Evolutionary conservation across 2,329 filamentous ascomycete genomes (phyloP).

Genomic region (Coniosporium tulheliwenetii): DNA sequence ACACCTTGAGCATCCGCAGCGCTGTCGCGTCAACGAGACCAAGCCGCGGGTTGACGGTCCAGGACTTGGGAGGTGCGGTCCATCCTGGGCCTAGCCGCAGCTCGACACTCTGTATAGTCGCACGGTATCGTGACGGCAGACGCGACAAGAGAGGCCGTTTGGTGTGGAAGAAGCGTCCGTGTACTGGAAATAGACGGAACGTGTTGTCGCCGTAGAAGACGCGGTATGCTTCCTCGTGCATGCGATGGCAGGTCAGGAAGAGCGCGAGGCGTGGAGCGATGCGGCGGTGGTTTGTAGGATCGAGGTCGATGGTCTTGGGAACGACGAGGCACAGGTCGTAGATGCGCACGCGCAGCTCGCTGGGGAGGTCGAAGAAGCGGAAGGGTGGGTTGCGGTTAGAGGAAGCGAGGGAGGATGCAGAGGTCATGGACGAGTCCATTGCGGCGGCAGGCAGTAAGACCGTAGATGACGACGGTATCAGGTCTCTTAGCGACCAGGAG

Average conservation of each 20-base stretch:
- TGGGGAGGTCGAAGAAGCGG: constrained; percentile 50
- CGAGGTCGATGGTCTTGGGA: constrained; percentile 47
- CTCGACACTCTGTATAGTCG: constrained; percentile 47
- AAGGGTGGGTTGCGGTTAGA: constrained; percentile 28
- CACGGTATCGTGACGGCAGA: constrained; percentile 44
- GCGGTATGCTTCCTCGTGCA: constrained; percentile 48
- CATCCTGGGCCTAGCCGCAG: constrained; percentile 60
- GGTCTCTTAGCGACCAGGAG: constrained; percentile 1
- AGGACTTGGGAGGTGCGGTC: constrained; percentile 52
- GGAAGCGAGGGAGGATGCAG: constrained; percentile 3
- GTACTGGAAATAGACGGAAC: constrained; percentile 51
- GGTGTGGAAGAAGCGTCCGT: constrained; percentile 53
- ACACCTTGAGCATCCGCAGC: constrained; percentile 46
- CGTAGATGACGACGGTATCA: constrained; percentile 6
- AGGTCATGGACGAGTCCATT: constrained; percentile 7
- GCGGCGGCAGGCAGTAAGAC: constrained; percentile 1
- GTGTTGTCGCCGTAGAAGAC: constrained; percentile 48
- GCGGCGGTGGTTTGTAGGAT: constrained; percentile 47
- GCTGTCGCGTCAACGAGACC: constrained; percentile 47
- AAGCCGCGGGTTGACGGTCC: constrained; percentile 50
- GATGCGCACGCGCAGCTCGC: constrained; percentile 53
- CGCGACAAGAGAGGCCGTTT: constrained; percentile 57
- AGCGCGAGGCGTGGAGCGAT: constrained; percentile 42
- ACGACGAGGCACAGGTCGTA: constrained; percentile 48
- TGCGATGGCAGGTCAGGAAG: constrained; percentile 42